Base-by-base conservation (phyloP, 495 filamentous ascomycete species). In the Penicillium goetzii region DNA sequence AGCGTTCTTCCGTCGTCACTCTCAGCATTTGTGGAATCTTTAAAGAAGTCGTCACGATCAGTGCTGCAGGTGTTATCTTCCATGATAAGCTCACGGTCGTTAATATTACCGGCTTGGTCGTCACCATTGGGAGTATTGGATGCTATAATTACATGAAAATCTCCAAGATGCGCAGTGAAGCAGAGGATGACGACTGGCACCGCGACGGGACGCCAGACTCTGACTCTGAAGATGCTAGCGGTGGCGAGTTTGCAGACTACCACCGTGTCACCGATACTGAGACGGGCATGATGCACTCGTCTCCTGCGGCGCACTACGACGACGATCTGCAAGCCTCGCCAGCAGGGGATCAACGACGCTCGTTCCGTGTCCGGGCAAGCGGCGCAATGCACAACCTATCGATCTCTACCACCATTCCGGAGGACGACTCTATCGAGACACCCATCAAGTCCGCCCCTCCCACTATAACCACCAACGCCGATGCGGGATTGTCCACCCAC, bases 41-140 rank as follows among this genome's bases (percentile, higher is more conserved):
- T 83, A 99, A 99, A 76, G 96, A 99, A 78, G 96, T 97, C 12
- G 88, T 99, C 56, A 99, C 96, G 7, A 98, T 99, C 71, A 87
- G 87, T 41, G 92, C 92, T 2, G 96, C 95, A 0, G 91, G 90
- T 21, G 74, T 96, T 15, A 87, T 96, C 7, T 99, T 97, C 79
- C 86, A 93, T 67, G 96, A 99, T 70, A 85, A 84, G 56, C 85
- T 99, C 63, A 98, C 95, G 0, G 83, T 89, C 2, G 86, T 99
- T 78, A 99, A 99, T 69, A 75, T 97, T 0, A 86, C 88, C 5
- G 96, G 96, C 5, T 76, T 99, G 12, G 71, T 93, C n/a, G 85
- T 97, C 33, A 99, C 96, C 0, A 92, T 99, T 54, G 75, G 76
- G 30, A 92, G 91, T 50, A 98, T 99, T 57, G 90, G 78, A 0